phyloP scores from a whole-genome alignment of 805 yeast species.

The Monosporozyma solicola region DNA sequence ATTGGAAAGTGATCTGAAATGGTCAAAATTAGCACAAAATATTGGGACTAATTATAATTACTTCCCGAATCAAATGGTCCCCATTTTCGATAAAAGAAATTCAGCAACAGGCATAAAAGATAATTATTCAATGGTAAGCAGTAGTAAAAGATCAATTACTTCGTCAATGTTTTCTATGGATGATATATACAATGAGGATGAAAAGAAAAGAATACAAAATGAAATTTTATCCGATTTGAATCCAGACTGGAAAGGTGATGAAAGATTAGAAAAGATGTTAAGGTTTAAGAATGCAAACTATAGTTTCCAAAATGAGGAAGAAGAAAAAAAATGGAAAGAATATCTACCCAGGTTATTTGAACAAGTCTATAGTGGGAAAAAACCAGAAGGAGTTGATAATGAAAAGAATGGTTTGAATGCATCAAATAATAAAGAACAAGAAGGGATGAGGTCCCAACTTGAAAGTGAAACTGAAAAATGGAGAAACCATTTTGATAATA shows the following conservation, averaged over 20 bases:
- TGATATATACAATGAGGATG: slow-evolving; percentile 5
- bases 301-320: slow-evolving; percentile 7
- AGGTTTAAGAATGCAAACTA: slow-evolving; percentile 15
- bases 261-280: slow-evolving; percentile 47
- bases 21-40: slow-evolving; percentile 2
- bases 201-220: slow-evolving; percentile 11
- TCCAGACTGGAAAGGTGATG: slow-evolving; percentile 65
- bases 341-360: slow-evolving; percentile 18
- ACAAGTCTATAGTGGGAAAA: background rate
- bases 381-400: background rate
- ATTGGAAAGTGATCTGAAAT: background rate
- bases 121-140: background rate
- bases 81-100: slow-evolving; percentile 1
- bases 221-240: slow-evolving; percentile 35
- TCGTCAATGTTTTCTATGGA: background rate
- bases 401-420: background rate
- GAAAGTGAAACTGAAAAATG: slow-evolving; percentile 23
- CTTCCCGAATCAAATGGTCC: slow-evolving; percentile 9
- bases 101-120: background rate
- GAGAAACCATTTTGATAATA: slow-evolving; percentile 34
- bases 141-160: background rate
- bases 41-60: slow-evolving; percentile 2
- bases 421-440: background rate
- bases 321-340: slow-evolving; percentile 24
- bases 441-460: slow-evolving; percentile 3